phyloP scores from a whole-genome alignment of 129 eudicot genomes.

The Heracleum sosnowskyi region DNA sequence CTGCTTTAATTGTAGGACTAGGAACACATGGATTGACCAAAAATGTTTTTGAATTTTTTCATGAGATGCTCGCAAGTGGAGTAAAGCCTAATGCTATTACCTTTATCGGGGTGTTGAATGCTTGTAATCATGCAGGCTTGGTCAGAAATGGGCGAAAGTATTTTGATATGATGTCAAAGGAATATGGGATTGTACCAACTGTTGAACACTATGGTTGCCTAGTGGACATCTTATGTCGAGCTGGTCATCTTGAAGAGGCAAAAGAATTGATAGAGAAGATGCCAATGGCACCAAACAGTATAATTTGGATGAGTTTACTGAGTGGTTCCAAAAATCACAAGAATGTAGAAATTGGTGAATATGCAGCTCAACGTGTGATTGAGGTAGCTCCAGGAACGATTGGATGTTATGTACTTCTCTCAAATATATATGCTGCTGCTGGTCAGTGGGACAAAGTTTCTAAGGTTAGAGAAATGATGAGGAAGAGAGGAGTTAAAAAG shows the following conservation, averaged over 20 bases:
- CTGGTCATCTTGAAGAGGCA: conserved; percentile 8
- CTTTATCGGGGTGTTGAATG: conserved; percentile 37
- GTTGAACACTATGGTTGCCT: conserved; percentile 24
- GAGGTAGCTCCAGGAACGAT: background rate
- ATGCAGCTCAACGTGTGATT: conserved; percentile 8
- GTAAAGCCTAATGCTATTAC: conserved; percentile 33
- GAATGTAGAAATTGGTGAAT: conserved; percentile 4
- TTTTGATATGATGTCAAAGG: conserved; percentile 18
- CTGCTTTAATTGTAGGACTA: conserved; percentile 35
- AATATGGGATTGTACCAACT: conserved; percentile 16
- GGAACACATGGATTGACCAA: conserved; percentile 35
- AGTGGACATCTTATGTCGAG: conserved; percentile 17
- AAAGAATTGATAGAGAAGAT: conserved; percentile 2
- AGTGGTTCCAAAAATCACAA: conserved; percentile 7
- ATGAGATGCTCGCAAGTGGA: conserved; percentile 21
- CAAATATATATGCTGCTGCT: conserved; percentile 4
- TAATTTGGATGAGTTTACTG: conserved; percentile 6
- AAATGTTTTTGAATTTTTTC: conserved; percentile 29
- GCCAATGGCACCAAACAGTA: conserved; percentile 8
- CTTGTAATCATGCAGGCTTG: conserved; percentile 21
- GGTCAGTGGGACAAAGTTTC: conserved; percentile 9
- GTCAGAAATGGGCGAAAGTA: conserved; percentile 14
- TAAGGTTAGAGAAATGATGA: conserved; percentile 5
- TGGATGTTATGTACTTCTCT: conserved; percentile 7
- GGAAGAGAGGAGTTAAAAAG: conserved; percentile 26